Conservation (phyloP, 1,284 basidiomycete species). For the Leccinum griseonigrum region DNA sequence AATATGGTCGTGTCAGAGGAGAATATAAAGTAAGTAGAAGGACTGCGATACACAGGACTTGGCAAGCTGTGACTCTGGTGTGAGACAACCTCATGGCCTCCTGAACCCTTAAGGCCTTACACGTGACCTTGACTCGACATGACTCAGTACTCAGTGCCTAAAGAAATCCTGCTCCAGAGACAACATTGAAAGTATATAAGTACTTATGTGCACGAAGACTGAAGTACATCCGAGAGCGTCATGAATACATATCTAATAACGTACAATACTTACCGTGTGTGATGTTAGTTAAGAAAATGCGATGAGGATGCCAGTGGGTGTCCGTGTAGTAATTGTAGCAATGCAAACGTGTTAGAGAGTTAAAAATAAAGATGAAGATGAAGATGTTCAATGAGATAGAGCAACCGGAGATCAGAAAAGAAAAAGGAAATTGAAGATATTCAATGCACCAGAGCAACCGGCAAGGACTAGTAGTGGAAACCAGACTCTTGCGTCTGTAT, state of each 20-base stretch:
- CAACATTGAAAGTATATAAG: background rate
- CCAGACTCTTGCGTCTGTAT: background rate
- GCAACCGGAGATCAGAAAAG: background rate
- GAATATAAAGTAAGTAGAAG: background rate
- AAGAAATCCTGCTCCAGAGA: background rate
- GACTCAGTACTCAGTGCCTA: background rate
- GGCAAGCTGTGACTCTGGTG: slow-evolving; percentile 7
- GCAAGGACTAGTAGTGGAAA: background rate
- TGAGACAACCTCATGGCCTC: slow-evolving; percentile 7
- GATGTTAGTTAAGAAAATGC: background rate
- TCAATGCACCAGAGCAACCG: background rate
- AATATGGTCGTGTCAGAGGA: background rate
- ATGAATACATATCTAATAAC: background rate
- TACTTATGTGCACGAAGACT: background rate
- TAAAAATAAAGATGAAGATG: background rate
- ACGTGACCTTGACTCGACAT: slow-evolving; percentile 12
- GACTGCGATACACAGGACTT: slow-evolving; percentile 1
- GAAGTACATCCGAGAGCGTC: background rate
- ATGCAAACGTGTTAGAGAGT: background rate
- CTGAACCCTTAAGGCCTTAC: background rate
- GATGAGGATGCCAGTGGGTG: background rate
- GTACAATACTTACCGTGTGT: background rate
- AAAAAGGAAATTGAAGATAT: background rate
- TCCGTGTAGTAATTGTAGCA: background rate
- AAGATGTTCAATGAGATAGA: background rate